Evolutionary conservation across 2,329 filamentous ascomycete genomes (phyloP).

Genomic region (Sporothrix luriei): DNA sequence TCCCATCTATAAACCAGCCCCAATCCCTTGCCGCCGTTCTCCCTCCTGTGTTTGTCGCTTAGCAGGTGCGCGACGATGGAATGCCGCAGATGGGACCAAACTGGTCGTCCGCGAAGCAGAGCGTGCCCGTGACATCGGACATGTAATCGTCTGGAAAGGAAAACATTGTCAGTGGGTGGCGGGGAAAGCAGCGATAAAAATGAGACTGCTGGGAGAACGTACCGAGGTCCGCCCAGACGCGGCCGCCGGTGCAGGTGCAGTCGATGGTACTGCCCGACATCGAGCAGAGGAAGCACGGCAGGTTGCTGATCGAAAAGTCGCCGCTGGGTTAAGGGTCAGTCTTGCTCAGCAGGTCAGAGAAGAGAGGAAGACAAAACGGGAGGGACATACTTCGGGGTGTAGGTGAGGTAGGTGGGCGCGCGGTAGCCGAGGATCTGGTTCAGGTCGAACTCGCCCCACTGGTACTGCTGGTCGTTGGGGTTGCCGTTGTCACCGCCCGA

Average conservation of each 20-base stretch:
- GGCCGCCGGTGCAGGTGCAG: not conserved
- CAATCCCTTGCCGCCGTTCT: no score
- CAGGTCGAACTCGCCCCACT: conserved; percentile 6
- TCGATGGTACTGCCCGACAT: not conserved
- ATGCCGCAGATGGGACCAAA: not conserved
- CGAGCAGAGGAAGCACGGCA: not conserved
- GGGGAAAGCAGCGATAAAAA: not conserved
- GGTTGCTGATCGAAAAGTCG: not conserved
- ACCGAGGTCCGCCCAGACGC: not conserved
- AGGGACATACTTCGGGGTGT: not conserved
- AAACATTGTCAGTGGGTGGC: not conserved
- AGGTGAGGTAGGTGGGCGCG: not conserved
- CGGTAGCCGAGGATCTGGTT: not conserved
- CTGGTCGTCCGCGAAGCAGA: not conserved
- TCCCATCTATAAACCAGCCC: no score
- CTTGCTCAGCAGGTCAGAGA: not conserved
- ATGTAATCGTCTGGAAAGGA: not conserved
- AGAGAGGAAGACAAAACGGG: not conserved
- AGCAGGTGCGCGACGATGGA: not conserved
- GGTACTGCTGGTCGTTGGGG: conserved; percentile 4
- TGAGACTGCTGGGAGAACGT: not conserved
- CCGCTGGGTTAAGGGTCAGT: not conserved
- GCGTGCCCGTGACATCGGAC: not conserved
- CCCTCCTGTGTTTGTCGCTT: not conserved
- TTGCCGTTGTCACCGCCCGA: not conserved